Evolutionary conservation across 2,329 filamentous ascomycete species (phyloP).

Genomic region (Talaromyces sp.): DNA sequence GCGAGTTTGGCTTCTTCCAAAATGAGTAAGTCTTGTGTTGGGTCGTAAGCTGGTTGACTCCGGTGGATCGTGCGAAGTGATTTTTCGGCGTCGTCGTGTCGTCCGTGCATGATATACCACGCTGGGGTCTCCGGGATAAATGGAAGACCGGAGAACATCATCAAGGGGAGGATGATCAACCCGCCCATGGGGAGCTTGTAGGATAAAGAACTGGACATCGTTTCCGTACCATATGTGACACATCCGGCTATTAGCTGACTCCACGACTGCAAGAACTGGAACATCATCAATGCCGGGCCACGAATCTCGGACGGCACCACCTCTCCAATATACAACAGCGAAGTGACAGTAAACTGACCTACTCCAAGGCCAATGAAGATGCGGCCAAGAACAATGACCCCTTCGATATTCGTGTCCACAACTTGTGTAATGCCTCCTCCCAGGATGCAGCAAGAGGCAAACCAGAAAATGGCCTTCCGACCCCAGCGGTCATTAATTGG

Average conservation of each 20-base stretch:
- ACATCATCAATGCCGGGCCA: slow-evolving; percentile 1
- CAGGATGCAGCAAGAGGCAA: not conserved
- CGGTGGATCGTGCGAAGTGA: not conserved
- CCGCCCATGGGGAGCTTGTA: not conserved
- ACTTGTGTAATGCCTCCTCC: not conserved
- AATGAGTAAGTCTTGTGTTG: not conserved
- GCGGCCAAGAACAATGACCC: not conserved
- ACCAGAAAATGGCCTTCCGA: not conserved
- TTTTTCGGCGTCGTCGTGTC: not conserved
- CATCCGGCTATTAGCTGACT: not conserved
- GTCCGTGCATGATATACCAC: not conserved
- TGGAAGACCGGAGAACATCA: not conserved
- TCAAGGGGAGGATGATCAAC: not conserved
- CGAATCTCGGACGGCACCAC: not conserved
- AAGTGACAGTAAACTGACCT: not conserved
- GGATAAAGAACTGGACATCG: not conserved
- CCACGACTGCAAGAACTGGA: not conserved
- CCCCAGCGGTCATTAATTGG: not conserved
- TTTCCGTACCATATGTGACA: not conserved
- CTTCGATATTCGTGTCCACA: not conserved
- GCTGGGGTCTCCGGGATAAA: not conserved
- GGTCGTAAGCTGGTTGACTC: not conserved
- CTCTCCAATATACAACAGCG: not conserved
- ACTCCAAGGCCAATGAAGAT: not conserved
- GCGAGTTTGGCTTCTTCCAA: not conserved